Evolutionary conservation across 306 rosid species (phyloP).

Genomic region (Rosa rugosa): DNA sequence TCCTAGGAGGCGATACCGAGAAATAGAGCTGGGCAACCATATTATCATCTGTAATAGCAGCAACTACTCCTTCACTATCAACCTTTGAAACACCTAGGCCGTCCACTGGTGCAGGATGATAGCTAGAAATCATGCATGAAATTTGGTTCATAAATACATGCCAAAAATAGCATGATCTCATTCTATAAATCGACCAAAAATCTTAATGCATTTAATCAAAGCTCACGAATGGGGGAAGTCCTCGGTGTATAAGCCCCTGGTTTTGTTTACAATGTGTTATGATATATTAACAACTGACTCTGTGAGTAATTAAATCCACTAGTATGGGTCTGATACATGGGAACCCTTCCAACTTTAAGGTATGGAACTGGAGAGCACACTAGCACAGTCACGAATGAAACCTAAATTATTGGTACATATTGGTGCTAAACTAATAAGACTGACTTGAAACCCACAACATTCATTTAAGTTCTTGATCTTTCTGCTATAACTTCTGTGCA

Average conservation of each 20-base stretch:
- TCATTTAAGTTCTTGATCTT: not conserved
- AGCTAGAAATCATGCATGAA: no score
- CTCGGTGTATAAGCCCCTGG: not conserved
- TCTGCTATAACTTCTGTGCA: not conserved
- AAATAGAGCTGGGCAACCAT: no score
- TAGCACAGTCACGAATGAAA: not conserved
- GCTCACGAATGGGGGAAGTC: no score
- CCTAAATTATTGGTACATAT: not conserved
- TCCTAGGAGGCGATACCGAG: no score
- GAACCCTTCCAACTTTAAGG: not conserved
- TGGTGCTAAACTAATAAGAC: not conserved
- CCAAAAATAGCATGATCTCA: no score
- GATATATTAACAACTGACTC: not conserved
- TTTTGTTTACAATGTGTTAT: not conserved
- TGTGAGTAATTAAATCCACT: not conserved
- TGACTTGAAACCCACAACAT: not conserved
- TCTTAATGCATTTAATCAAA: no score
- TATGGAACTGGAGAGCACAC: not conserved
- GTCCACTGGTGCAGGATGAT: no score
- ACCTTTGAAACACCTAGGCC: no score
- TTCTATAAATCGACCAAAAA: no score
- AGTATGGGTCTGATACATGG: not conserved
- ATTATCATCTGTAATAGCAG: no score
- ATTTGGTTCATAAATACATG: no score
- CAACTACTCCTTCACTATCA: no score